A percentile compares a stretch with the other conserved stretches of the same genome.
These are phyloP conservation scores for Durio zibethinus DNA, from an alignment of 345 rosid species.

Conservation along the genomic window DNA sequence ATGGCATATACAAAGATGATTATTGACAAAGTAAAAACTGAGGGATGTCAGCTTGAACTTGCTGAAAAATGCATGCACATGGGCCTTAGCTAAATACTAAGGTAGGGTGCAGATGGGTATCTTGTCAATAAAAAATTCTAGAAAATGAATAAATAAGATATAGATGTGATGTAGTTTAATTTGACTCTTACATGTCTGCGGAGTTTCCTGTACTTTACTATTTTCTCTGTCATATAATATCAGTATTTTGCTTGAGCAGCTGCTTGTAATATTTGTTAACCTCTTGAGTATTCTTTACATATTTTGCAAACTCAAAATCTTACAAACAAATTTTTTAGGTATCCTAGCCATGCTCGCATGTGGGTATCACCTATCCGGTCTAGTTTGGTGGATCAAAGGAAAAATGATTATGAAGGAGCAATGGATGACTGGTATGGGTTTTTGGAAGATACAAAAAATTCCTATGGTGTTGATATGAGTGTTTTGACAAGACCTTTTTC, in stretches of 20 bases:
- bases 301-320: not conserved
- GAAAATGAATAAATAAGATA: not conserved
- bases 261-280: not conserved
- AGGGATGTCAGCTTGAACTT: not conserved
- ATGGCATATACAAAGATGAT: not conserved
- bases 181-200: not conserved
- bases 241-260: not conserved
- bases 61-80: not conserved
- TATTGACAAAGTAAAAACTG: not conserved
- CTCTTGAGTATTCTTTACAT: not conserved
- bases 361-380: conserved; percentile 93
- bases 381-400: conserved; percentile 59
- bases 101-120: not conserved
- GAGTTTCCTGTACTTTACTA: not conserved
- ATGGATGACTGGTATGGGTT: conserved; percentile 90
- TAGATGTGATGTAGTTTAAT: not conserved
- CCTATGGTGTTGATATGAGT: conserved; percentile 87
- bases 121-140: not conserved
- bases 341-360: conserved; percentile 99
- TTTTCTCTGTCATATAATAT: not conserved
- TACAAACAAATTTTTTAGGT: conserved; percentile 45
- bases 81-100: not conserved
- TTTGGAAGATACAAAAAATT: conserved; percentile 51
- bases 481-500: conserved; percentile 61
- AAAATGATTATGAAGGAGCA: conserved; percentile 59